These are phyloP conservation scores for Jaapia argillacea DNA, from an alignment of 768 basidiomycete genomes.

Conservation along the genomic window DNA sequence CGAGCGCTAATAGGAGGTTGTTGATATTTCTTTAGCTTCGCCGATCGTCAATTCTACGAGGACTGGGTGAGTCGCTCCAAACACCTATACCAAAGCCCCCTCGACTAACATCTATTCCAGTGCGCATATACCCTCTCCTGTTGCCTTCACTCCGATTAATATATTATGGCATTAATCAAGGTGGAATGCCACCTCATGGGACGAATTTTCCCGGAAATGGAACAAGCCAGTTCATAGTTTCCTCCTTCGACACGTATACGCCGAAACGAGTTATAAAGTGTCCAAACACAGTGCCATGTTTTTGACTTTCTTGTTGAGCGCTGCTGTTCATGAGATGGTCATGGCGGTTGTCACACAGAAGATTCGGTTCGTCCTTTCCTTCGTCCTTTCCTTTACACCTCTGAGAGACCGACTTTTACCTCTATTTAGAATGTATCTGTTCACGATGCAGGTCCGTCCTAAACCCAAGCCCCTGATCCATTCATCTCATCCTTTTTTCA, in stretches of 20 bases:
- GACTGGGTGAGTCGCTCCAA: conserved; percentile 60
- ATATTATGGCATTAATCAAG: conserved; percentile 14
- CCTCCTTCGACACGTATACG: conserved; percentile 92
- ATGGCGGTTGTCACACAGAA: conserved; percentile 96
- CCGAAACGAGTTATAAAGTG: conserved; percentile 70
- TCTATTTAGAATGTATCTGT: conserved; percentile 59
- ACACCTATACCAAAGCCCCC: neutral
- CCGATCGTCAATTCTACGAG: conserved; percentile 96
- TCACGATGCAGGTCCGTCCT: conserved; percentile 7
- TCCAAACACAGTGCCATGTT: conserved; percentile 81
- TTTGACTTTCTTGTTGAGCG: conserved; percentile 86
- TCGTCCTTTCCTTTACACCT: neutral
- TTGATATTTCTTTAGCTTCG: conserved; percentile 50
- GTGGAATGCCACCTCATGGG: conserved; percentile 98
- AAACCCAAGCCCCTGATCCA: too few species aligned
- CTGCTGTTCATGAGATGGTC: conserved; percentile 86
- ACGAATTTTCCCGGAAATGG: conserved; percentile 97
- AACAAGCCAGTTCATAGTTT: conserved; percentile 95
- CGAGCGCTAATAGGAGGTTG: neutral
- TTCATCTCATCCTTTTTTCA: neutral
- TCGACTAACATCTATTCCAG: neutral
- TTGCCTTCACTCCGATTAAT: neutral
- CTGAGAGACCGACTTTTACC: neutral
- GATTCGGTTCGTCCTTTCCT: conserved; percentile 49
- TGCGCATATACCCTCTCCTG: conserved; percentile 9